Evolutionary conservation across 768 basidiomycete species (phyloP), one percentile per base, ranked within the genome.

Genomic region (Lyophyllum shimeji): DNA sequence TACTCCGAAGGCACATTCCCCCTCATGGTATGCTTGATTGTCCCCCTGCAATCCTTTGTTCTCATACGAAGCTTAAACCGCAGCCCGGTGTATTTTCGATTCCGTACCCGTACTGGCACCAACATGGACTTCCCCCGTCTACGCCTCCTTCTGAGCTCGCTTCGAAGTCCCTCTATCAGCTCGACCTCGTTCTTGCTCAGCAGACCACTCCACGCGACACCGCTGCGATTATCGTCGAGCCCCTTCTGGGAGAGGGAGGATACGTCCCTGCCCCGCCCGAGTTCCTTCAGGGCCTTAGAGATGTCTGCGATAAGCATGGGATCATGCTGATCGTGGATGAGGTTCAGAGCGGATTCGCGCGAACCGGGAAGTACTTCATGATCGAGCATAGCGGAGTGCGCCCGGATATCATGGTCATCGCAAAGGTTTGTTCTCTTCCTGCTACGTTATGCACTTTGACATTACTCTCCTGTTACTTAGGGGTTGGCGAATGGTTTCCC

Each of bases 91-190:
- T 89, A 7, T 93, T 86, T 72, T 77, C 82, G 0, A 81, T 85
- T 9, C 84, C 94, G 0, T 98, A 84, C 79, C 96, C 96, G 0
- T 98, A 87, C 77, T 97, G 94, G 93, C 95, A 96, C 69, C 90
- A 93, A 61, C 73, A 84, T 55, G 85, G 84, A 47, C 65, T 87
- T 2, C 72, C 83, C 2, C 77, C 77, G 2, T 71, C 74, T 37
- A 86, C 89, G 0, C 72, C 84, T 8, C 72, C 81, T 50, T 74
- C 79, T 15, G 78, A 81, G 40, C 79, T 93, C 15, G 79, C 87
- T 49, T 66, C 80, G 25, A 72, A 83, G 42, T 85, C 87, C 18
- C 78, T 94, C 15, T 86, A 89, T 70, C 91, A 95, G 68, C 80
- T 98, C 18, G 86, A 93, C 52, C 80, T 97, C 13, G 67, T 96